Evolutionary conservation across 495 filamentous ascomycete species (phyloP), one percentile per base, ranked within the genome.

Genomic region (Xylaria venustula): DNA sequence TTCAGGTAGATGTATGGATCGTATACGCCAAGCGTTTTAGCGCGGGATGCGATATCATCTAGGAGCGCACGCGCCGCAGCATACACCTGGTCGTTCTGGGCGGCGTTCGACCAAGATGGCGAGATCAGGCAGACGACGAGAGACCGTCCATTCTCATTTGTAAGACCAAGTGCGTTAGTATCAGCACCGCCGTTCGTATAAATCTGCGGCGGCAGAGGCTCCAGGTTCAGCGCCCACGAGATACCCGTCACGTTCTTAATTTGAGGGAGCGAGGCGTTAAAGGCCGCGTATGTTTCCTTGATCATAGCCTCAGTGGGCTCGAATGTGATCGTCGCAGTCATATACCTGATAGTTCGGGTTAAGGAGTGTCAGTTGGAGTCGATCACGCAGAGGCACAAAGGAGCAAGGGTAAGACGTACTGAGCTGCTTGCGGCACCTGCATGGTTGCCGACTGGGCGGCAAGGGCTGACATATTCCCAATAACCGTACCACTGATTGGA

Each of bases 91-190:
- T 44, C 61, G 36, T 75, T 65, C 9, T 64, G 36, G 14, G 66
- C 12, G 1, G 63, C 37, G 23, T 59, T 44, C 9, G 61, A 49
- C 72, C 71, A 73, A 11, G 62, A 17, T 8, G 47, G 44, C 23
- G 64, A 50, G 3, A 72, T 26, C 1, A 62, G 42, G 26, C 42
- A 46, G n/a, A 67, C 57, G 28, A 48, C 28, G 28, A 62, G 49
- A 37, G 61, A 45, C 7, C 32, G n/a, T 17, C 45, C 44, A 12
- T 46, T 46, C 9, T 58, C n/a, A 15, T 47, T 30, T 14, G n/a
- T n/a, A n/a, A 81, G 70, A 0, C 80, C 80, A 7, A 81, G 67
- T 12, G 76, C 70, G 52, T 81, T 83, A 42, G 73, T 74, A 34
- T 71, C 75, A 17, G 63, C 63, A 26, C 51, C 50, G 30, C 69